These are phyloP conservation scores for Phalaenopsis aphrodite DNA, from an alignment of 106 monocot species.

Conservation along the genomic window DNA sequence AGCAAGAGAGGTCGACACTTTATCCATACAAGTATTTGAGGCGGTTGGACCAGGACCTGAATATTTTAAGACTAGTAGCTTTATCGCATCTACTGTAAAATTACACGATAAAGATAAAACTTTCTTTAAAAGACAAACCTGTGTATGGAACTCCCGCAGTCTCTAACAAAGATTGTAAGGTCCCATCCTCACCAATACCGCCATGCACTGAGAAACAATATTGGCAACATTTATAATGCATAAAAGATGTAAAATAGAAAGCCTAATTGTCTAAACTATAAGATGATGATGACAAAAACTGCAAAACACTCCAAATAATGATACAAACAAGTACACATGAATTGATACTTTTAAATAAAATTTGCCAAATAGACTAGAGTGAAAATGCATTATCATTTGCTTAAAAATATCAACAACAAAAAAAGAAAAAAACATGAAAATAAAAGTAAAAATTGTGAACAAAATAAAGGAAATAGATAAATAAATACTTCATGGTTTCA, in stretches of 20 bases:
- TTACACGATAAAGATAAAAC: conserved; percentile 3
- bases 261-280: background rate
- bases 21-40: conserved; percentile 87
- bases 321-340: too few species aligned
- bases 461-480: too few species aligned
- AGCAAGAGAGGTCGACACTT: conserved; percentile 69
- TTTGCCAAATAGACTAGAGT: too few species aligned
- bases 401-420: too few species aligned
- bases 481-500: too few species aligned
- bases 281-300: background rate
- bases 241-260: background rate
- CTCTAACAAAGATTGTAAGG: conserved; percentile 75
- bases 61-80: conserved; percentile 13
- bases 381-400: too few species aligned
- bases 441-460: too few species aligned
- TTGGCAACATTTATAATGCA: background rate
- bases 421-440: too few species aligned
- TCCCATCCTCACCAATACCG: conserved; percentile 97
- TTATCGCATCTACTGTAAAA: background rate
- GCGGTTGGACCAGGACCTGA: conserved; percentile 69
- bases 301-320: background rate
- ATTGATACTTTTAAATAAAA: too few species aligned
- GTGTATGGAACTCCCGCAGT: conserved; percentile 77
- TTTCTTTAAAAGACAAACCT: conserved; percentile 32
- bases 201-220: conserved; percentile 65